phyloP scores from a whole-genome alignment of 2,329 filamentous ascomycete genomes.

The Phialocephala sp. region DNA sequence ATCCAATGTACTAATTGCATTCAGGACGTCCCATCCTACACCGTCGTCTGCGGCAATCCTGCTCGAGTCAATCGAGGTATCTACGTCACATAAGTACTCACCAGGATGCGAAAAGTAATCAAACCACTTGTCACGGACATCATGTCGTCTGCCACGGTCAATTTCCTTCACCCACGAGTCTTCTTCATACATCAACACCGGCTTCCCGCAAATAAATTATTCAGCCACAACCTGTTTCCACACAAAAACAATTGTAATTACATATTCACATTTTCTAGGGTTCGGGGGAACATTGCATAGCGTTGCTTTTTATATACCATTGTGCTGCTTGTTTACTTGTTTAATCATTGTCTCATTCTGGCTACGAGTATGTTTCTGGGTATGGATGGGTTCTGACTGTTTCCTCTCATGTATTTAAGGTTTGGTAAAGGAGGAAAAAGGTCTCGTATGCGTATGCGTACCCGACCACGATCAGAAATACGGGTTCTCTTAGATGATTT shows the following conservation, averaged over 20 bases:
- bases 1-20: background rate
- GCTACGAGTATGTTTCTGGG: background rate
- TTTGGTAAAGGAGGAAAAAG: slow-evolving; percentile 1
- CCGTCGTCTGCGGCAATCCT: slow-evolving; percentile 44
- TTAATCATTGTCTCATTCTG: background rate
- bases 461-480: background rate
- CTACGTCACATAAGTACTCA: slow-evolving; percentile 18
- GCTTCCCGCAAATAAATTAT: background rate
- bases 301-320: slow-evolving; percentile 8
- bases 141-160: slow-evolving; percentile 12
- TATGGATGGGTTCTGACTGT: background rate
- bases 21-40: slow-evolving; percentile 45
- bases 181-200: slow-evolving; percentile 13
- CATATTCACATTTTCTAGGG: background rate
- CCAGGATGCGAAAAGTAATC: background rate
- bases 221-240: background rate
- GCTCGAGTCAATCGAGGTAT: slow-evolving; percentile 42
- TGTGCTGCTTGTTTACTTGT: background rate
- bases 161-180: slow-evolving; percentile 14
- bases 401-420: slow-evolving; percentile 8
- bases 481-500: slow-evolving; percentile 1
- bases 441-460: background rate
- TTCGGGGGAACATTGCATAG: background rate
- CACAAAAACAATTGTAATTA: slow-evolving; percentile 4
- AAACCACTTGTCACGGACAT: background rate